phyloP scores from a whole-genome alignment of 805 yeast genomes.

The Diddensiella transvaalensis region DNA sequence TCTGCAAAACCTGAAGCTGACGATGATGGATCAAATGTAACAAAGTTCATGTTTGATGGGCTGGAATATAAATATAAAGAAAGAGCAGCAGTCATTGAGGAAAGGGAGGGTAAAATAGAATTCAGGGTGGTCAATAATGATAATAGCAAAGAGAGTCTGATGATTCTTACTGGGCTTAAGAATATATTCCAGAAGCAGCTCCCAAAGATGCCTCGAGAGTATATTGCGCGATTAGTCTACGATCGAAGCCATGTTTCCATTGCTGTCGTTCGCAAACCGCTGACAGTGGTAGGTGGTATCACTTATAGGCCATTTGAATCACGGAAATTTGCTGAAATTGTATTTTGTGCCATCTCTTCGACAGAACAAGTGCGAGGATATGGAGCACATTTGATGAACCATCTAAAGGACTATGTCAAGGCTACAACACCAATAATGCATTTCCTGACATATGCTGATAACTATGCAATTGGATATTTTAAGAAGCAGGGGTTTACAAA shows the following conservation, averaged over 20 bases:
- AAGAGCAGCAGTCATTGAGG: constrained; percentile 91
- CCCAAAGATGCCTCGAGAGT: constrained; percentile 98
- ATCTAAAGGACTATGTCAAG: constrained; percentile 89
- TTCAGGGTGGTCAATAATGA: constrained; percentile 96
- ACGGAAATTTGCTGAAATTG: constrained; percentile 94
- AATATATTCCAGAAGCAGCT: constrained; percentile 95
- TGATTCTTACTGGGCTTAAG: constrained; percentile 90
- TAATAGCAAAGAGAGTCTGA: constrained; percentile 77
- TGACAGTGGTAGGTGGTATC: constrained; percentile 96
- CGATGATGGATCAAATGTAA: constrained; percentile 35
- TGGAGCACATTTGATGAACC: constrained; percentile 99
- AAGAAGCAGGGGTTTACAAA: constrained; percentile 98
- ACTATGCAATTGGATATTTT: constrained; percentile 97
- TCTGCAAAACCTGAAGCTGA: constrained; percentile 29
- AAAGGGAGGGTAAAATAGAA: constrained; percentile 87
- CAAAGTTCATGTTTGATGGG: constrained; percentile 68
- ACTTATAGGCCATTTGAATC: constrained; percentile 92
- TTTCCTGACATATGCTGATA: constrained; percentile 94
- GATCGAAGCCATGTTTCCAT: constrained; percentile 92
- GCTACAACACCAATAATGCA: constrained; percentile 81
- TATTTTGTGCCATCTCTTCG: constrained; percentile 95
- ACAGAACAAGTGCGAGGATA: constrained; percentile 98
- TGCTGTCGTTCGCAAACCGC: constrained; percentile 91
- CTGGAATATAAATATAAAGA: constrained; percentile 79
- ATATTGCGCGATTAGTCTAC: constrained; percentile 89